These are phyloP conservation scores for Tylopilus sp. DNA, from an alignment of 768 basidiomycete genomes.

Conservation along the genomic window DNA sequence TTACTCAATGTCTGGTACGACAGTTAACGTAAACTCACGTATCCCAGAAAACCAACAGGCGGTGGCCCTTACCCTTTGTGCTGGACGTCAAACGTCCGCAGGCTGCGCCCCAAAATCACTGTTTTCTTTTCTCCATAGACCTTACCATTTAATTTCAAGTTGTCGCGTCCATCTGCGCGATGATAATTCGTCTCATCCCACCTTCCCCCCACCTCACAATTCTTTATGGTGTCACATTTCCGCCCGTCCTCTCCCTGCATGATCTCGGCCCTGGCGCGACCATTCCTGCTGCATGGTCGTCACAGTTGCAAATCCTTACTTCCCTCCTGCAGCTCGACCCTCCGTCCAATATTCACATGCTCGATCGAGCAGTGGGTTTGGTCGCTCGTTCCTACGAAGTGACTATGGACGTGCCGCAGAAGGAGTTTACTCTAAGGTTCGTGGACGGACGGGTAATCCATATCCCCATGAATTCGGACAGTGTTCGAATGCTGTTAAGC, in stretches of 20 bases:
- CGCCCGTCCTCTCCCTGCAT: slow-evolving; percentile 34
- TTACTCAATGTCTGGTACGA: slow-evolving; percentile 12
- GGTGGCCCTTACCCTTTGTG: slow-evolving; percentile 18
- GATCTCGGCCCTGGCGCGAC: slow-evolving; percentile 32
- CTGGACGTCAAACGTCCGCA: slow-evolving; percentile 29
- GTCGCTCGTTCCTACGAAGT: slow-evolving; percentile 55
- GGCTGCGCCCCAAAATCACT: slow-evolving; percentile 1
- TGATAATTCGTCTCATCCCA: slow-evolving; percentile 57
- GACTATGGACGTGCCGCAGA: slow-evolving; percentile 52
- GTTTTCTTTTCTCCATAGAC: slow-evolving; percentile 15
- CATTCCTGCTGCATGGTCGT: slow-evolving; percentile 51
- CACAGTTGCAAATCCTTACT: slow-evolving; percentile 48
- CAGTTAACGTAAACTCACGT: slow-evolving; percentile 32
- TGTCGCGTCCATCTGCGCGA: slow-evolving; percentile 24
- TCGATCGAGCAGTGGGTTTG: slow-evolving; percentile 60
- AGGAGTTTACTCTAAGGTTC: slow-evolving; percentile 50
- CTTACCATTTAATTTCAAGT: slow-evolving; percentile 26
- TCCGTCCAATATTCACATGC: slow-evolving; percentile 50
- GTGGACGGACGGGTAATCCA: slow-evolving; percentile 52
- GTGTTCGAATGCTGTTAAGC: slow-evolving; percentile 44
- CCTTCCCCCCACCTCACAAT: slow-evolving; percentile 48
- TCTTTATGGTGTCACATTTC: slow-evolving; percentile 56
- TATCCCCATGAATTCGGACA: slow-evolving; percentile 44
- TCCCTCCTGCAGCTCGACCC: slow-evolving; percentile 50
- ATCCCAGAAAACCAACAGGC: slow-evolving; percentile 29